Evolutionary conservation across 106 monocot genomes (phyloP).

Genomic region (Allium fistulosum): DNA sequence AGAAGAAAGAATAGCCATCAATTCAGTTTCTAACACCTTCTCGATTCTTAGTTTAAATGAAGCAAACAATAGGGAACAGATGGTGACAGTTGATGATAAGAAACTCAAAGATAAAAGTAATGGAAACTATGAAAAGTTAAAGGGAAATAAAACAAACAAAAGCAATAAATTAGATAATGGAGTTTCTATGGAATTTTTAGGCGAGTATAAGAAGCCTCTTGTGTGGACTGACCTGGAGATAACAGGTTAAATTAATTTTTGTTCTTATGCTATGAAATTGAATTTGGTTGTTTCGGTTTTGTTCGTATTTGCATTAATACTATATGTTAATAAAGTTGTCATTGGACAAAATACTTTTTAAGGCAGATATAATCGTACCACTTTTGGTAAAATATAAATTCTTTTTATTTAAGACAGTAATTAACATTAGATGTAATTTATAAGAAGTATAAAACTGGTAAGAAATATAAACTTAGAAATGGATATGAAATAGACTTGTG

Average conservation of each 20-base stretch:
- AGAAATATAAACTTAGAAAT: too few relatives aligned
- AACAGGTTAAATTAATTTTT: constrained; percentile 3
- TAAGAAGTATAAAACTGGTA: too few relatives aligned
- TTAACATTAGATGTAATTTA: too few relatives aligned
- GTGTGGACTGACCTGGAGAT: constrained; percentile 15
- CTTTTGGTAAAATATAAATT: too few relatives aligned
- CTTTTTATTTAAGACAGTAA: too few relatives aligned
- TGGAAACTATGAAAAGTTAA: not conserved
- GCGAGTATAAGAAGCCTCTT: constrained; percentile 1
- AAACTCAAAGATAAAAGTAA: not conserved
- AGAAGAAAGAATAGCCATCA: constrained; percentile 18
- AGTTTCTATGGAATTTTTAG: not conserved
- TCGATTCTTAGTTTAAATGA: constrained; percentile 39
- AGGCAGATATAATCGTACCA: too few relatives aligned
- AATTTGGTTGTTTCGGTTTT: not conserved
- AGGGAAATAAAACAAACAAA: not conserved
- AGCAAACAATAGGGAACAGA: constrained; percentile 36
- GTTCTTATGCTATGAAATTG: not conserved
- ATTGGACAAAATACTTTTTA: too few relatives aligned
- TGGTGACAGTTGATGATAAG: not conserved
- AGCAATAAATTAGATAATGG: not conserved
- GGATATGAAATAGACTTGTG: too few relatives aligned
- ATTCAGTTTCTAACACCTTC: constrained; percentile 28
- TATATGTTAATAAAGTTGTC: too few relatives aligned
- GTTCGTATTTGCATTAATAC: not conserved